Base-by-base conservation (phyloP, 2,329 filamentous ascomycete species). In the Helotiales sp. region DNA sequence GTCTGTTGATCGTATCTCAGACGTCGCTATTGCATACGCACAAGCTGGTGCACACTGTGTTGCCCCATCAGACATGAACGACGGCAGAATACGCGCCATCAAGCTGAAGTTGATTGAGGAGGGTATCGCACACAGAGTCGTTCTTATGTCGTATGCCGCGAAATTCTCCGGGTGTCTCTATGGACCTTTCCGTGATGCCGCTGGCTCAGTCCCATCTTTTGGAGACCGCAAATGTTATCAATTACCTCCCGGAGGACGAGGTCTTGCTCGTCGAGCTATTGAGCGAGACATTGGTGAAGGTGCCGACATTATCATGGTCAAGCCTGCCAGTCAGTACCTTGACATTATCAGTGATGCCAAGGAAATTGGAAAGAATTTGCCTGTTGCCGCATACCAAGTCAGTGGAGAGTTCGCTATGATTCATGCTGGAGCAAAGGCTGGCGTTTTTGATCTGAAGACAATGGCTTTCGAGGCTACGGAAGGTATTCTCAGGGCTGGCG, bases 361-460 rank as follows among this genome's bases (percentile, higher is more conserved):
- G 79, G 92, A 97, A 54, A 83, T 98, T 54, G 93, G 91, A 58
- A 89, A 87, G 71, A 92, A 98, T 73, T 81, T 98, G 74, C 95
- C 95, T 2, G 83, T 99, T 33, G 93, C 95, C 1, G 93, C 95
- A 22, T 99, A 99, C 74, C 95, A 99, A 74, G 95, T 99, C 58
- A 95, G 90, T 69, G 95, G 95, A 66, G 95, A 99, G 77, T 99
- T 88, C 71, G 93, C 95, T 63, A 98, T 98, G 95, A 95, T 99
- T 52, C 91, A 97, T 70, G 95, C 95, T 0, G 95, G 84, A 19
- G 95, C 95, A 49, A 96, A 96, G 74, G 93, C 95, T 1, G 95
- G 95, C 4, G 95, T 99, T 2, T 99, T 98, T 71, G 93, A 97
- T 72, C 78, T 98, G 70, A 95, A 93, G 78, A 80, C 87, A 3